Evolutionary conservation across 2,329 filamentous ascomycete species (phyloP).

Genomic region (Claviceps sp.): DNA sequence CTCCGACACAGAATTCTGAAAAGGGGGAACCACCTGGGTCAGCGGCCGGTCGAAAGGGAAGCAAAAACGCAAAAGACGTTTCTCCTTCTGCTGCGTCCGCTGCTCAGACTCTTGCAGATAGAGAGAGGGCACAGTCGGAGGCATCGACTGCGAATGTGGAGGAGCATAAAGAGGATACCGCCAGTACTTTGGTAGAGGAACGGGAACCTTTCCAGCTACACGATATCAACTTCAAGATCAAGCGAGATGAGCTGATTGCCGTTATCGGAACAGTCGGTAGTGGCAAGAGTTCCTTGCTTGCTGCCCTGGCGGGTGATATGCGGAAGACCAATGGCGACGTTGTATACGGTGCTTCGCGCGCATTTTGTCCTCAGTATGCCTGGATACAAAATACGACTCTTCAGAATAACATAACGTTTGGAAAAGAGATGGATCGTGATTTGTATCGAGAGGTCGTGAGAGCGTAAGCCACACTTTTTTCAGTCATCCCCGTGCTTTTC

Average conservation of each 20-base stretch:
- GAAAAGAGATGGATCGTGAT: slow-evolving; percentile 56
- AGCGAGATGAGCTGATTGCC: slow-evolving; percentile 63
- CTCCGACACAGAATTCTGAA: slow-evolving; percentile 39
- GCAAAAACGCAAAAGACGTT: slow-evolving; percentile 24
- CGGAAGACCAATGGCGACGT: slow-evolving; percentile 64
- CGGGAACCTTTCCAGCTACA: slow-evolving; percentile 60
- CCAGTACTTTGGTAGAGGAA: slow-evolving; percentile 43
- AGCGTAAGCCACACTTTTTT: slow-evolving; percentile 33
- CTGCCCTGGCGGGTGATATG: slow-evolving; percentile 89
- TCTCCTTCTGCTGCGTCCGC: slow-evolving; percentile 11
- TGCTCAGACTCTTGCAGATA: slow-evolving; percentile 9
- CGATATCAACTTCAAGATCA: slow-evolving; percentile 52
- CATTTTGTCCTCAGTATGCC: slow-evolving; percentile 91
- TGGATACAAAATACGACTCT: slow-evolving; percentile 94
- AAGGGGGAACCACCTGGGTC: slow-evolving; percentile 12
- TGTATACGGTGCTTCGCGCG: slow-evolving; percentile 62
- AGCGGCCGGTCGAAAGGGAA: slow-evolving; percentile 31
- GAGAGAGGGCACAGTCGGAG: slow-evolving; percentile 18
- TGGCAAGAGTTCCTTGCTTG: slow-evolving; percentile 80
- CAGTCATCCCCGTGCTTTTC: background rate
- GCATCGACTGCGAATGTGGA: slow-evolving; percentile 22
- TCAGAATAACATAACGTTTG: slow-evolving; percentile 81
- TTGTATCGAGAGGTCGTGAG: slow-evolving; percentile 82
- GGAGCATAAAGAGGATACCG: slow-evolving; percentile 32
- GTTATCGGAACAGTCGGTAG: slow-evolving; percentile 84